Conservation (phyloP, 495 filamentous ascomycete genomes). For the Chlorociboria aeruginascens region DNA sequence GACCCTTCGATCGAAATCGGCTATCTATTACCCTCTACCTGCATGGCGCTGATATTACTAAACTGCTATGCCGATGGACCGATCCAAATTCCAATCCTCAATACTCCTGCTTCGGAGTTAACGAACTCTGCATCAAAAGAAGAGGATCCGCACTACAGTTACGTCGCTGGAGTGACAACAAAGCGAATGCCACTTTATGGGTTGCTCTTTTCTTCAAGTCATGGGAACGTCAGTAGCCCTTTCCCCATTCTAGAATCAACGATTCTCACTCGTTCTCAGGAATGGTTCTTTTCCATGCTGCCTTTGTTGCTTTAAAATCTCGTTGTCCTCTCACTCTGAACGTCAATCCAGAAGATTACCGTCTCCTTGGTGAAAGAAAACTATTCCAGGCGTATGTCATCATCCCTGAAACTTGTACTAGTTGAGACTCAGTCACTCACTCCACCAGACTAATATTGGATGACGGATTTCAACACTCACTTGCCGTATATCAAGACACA, state of each 20-base stretch:
- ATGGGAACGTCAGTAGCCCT: conserved; percentile 36
- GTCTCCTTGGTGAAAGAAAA: conserved; percentile 48
- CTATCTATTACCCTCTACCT: conserved; percentile 37
- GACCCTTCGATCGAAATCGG: conserved; percentile 38
- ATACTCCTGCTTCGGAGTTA: conserved; percentile 26
- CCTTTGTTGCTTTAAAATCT: conserved; percentile 62
- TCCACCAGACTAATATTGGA: conserved; percentile 53
- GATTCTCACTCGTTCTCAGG: conserved; percentile 14
- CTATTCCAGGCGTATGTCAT: conserved; percentile 56
- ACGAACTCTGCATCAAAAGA: conserved; percentile 37
- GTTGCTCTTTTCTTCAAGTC: conserved; percentile 38
- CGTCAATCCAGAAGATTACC: conserved; percentile 43
- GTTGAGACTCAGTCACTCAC: conserved; percentile 9
- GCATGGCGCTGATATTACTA: conserved; percentile 26
- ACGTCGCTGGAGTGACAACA: conserved; percentile 33
- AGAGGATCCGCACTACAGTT: conserved; percentile 35
- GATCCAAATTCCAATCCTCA: conserved; percentile 15
- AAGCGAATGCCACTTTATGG: conserved; percentile 35
- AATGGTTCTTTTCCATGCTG: conserved; percentile 71
- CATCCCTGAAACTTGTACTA: background rate
- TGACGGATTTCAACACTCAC: conserved; percentile 53
- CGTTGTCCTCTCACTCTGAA: conserved; percentile 46
- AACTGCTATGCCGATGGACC: conserved; percentile 32
- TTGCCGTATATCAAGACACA: conserved; percentile 59
- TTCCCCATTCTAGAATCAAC: background rate